These are phyloP conservation scores for Mucor saturninus DNA, from an alignment of 371 early-diverging fungal species.

Conservation along the genomic window DNA sequence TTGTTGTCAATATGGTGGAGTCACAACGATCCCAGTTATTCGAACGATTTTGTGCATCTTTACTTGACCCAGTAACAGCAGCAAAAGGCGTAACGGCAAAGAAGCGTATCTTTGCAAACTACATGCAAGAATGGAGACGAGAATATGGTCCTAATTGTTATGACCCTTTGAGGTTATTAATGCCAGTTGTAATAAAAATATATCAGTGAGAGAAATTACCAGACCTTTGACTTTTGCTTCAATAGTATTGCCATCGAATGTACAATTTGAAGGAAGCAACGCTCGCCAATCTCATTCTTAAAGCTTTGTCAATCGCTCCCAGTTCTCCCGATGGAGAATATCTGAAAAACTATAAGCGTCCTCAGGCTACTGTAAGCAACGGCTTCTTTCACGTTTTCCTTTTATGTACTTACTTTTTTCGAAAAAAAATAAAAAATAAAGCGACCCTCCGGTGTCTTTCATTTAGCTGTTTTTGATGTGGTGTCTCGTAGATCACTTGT, in stretches of 20 bases:
- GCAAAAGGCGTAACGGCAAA: constrained; percentile 31
- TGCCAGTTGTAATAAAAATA: constrained; percentile 61
- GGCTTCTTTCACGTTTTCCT: too few species aligned
- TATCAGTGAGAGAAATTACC: not conserved
- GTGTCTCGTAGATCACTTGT: constrained; percentile 45
- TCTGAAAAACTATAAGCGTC: constrained; percentile 61
- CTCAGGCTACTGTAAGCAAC: not conserved
- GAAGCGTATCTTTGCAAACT: constrained; percentile 28
- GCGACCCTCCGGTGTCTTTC: not conserved
- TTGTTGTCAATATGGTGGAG: not conserved
- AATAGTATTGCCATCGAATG: constrained; percentile 35
- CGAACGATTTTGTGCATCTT: not conserved
- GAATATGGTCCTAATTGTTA: constrained; percentile 54
- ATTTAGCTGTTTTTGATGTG: constrained; percentile 1
- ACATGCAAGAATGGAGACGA: constrained; percentile 49
- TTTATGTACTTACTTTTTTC: not conserved
- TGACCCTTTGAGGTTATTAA: constrained; percentile 67
- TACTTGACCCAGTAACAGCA: not conserved
- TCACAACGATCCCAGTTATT: constrained; percentile 2
- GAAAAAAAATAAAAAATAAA: not conserved
- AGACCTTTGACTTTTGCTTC: not conserved
- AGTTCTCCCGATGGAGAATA: constrained; percentile 59
- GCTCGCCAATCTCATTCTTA: constrained; percentile 67
- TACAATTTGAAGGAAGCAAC: constrained; percentile 73
- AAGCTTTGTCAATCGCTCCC: constrained; percentile 58